Evolutionary conservation across 2,329 filamentous ascomycete genomes (phyloP), one percentile per base, ranked within the genome.

Genomic region (Monosporascus ibericus): DNA sequence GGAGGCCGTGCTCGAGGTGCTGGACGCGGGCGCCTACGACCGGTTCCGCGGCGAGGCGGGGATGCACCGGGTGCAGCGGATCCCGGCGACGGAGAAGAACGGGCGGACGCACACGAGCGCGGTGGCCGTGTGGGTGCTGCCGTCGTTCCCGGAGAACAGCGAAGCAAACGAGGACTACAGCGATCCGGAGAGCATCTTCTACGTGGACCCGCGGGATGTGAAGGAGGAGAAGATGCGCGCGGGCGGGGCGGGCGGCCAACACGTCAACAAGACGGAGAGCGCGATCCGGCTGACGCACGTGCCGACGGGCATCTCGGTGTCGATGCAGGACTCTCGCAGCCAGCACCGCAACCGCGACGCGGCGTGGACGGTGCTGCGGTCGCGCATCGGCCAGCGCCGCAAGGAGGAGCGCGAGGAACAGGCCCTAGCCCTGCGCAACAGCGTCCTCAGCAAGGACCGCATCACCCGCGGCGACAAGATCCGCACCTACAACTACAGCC

Each of bases 191-290:
- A 95, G 89, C 69, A 88, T 96, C 66, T 96, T 95, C 72, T 96
- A 92, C 72, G 79, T 99, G 54, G 84, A 95, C 65, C 84, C 88
- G 6, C 79, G 84, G 55, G 92, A 99, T 54, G 90, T 99, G 24
- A 80, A 80, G 49, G 77, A 83, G 20, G 94, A 99, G 67, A 90
- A 91, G 55, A 96, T 97, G 92, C 82, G 92, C 17, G 91, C 94
- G 0, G 78, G 90, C 46, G 94, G 94, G 54, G 92, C 94, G 0
- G 94, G 94, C 34, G 94, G 94, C 1, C 94, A 99, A 74, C 94
- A 99, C 71, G 94, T 99, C 67, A 99, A 99, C 74, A 96, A 92
- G 69, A 99, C 94, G 0, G 94, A 99, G 73, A 96, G 90, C 30
- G 94, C 94, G 3, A 89, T 99, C 55, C 86, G 94, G 9, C 78